Percentiles rank a stretch among this genome's conserved stretches.
phyloP scores from a whole-genome alignment of 73 alveolate species.

The Stentor coeruleus region DNA sequence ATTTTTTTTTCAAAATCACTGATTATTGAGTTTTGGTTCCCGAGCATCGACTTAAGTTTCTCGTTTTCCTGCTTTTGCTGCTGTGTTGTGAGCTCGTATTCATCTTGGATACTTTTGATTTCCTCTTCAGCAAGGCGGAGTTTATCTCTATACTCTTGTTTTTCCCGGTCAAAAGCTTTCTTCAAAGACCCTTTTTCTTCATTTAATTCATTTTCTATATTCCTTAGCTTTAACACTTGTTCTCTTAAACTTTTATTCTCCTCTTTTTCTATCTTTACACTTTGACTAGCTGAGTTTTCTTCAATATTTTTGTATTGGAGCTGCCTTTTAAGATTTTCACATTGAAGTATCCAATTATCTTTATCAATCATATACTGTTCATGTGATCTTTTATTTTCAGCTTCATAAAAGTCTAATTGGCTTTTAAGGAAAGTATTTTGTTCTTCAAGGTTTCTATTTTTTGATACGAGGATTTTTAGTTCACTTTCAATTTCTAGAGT shows the following conservation, averaged over 20 bases:
- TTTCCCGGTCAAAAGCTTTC: neutral
- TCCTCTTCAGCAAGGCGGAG: neutral
- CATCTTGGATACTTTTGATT: neutral
- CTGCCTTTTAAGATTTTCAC: neutral
- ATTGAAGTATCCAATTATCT: neutral
- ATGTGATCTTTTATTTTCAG: neutral
- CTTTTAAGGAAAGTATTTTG: neutral
- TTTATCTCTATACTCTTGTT: neutral
- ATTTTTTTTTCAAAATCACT: neutral
- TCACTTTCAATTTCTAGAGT: neutral
- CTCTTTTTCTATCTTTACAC: neutral
- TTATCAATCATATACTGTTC: neutral
- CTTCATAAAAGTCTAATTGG: neutral
- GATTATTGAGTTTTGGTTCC: neutral
- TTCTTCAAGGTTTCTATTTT: slow-evolving; percentile 8
- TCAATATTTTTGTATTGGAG: neutral
- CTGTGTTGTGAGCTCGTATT: neutral
- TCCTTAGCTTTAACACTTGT: neutral
- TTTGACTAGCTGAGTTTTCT: neutral
- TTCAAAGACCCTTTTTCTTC: neutral
- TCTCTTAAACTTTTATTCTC: slow-evolving; percentile 1
- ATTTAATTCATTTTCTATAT: neutral
- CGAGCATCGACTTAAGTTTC: neutral
- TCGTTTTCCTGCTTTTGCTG: neutral
- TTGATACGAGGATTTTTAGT: neutral